A percentile compares a stretch with the other conserved stretches of the same genome.
phyloP scores from a whole-genome alignment of 2,329 filamentous ascomycete genomes.

The Xylariaceae sp. region DNA sequence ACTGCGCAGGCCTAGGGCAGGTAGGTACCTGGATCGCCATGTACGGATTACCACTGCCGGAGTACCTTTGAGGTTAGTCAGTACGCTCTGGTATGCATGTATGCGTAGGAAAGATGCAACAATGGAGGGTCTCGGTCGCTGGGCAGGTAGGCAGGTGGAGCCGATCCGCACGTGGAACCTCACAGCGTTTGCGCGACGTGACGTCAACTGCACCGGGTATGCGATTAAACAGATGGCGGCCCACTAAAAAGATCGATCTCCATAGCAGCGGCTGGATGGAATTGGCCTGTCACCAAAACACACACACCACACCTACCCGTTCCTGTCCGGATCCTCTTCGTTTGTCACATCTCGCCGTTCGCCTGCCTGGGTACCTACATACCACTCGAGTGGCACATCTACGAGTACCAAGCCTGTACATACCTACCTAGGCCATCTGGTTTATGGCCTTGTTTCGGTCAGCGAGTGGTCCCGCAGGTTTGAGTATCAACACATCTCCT shows the following conservation, averaged over 20 bases:
- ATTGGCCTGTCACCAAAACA: background rate
- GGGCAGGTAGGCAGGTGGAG: no score
- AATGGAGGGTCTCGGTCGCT: no score
- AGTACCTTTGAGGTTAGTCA: no score
- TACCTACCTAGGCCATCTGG: no score
- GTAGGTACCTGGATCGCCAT: background rate
- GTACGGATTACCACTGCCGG: no score
- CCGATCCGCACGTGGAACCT: background rate
- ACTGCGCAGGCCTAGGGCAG: background rate
- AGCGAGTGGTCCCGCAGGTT: conserved; percentile 53
- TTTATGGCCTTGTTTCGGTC: conserved; percentile 51
- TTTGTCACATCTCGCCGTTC: background rate
- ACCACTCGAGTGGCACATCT: conserved; percentile 12
- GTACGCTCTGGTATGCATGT: background rate
- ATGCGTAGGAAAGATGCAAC: background rate
- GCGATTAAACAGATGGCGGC: background rate
- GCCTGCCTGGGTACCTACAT: background rate
- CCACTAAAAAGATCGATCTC: background rate
- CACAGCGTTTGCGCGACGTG: background rate
- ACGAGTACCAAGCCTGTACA: conserved; percentile 1
- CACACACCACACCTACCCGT: background rate
- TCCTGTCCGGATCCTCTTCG: background rate
- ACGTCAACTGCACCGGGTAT: background rate
- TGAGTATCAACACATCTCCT: conserved; percentile 57
- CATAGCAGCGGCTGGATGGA: background rate